Percentiles rank a stretch among this genome's conserved stretches.
These are phyloP conservation scores for Daldinia grandis DNA, from an alignment of 495 filamentous ascomycete species.

Conservation along the genomic window DNA sequence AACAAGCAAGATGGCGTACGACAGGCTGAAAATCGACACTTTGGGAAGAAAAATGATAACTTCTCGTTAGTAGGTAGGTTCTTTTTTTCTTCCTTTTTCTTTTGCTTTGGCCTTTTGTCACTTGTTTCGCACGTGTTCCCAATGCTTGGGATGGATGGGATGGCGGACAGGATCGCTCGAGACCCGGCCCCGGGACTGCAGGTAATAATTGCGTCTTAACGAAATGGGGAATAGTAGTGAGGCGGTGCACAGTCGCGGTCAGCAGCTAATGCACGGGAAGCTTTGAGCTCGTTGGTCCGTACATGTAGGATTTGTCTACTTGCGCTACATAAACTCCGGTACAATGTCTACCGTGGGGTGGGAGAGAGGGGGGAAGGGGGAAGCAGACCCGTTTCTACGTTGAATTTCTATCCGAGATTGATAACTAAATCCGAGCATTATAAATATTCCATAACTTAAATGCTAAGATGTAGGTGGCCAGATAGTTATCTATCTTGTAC, in stretches of 20 bases:
- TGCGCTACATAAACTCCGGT: background rate
- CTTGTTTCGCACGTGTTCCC: constrained; percentile 37
- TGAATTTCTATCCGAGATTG: too few relatives aligned
- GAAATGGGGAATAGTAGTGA: constrained; percentile 30
- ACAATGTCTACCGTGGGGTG: background rate
- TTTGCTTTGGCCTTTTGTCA: constrained; percentile 4
- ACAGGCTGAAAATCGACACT: constrained; percentile 27
- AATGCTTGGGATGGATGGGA: constrained; percentile 34
- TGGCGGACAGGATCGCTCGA: constrained; percentile 25
- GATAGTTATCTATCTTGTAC: too few relatives aligned
- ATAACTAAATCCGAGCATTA: background rate
- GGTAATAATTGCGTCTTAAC: constrained; percentile 40
- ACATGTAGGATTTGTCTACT: constrained; percentile 19
- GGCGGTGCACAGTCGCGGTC: constrained; percentile 35
- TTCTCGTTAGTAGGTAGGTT: constrained; percentile 20
- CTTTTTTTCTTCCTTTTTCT: constrained; percentile 11
- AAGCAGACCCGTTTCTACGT: too few relatives aligned
- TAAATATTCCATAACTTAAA: background rate
- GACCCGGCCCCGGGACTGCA: constrained; percentile 36
- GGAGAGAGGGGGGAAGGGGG: background rate
- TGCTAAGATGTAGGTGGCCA: too few relatives aligned
- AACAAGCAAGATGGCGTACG: constrained; percentile 16
- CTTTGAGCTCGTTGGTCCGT: constrained; percentile 22
- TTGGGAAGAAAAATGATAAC: constrained; percentile 13
- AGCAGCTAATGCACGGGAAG: constrained; percentile 31